Evolutionary conservation across 140 eudicot genomes (phyloP), one percentile per base, ranked within the genome.

Genomic region (Erigeron philadelphicus): DNA sequence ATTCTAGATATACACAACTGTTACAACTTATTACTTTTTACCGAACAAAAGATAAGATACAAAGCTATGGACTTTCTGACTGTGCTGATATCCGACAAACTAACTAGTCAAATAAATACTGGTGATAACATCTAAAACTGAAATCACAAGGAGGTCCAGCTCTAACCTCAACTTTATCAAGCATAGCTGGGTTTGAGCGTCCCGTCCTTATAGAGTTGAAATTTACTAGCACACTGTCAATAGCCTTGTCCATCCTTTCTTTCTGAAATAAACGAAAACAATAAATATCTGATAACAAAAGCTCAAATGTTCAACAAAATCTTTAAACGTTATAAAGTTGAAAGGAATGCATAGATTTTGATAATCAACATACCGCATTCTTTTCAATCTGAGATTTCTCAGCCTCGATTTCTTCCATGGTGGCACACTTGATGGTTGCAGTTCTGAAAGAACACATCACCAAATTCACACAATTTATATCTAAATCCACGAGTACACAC

Each of bases 161-260:
- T 18, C 66, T 49, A 81, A 89, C 99, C 95, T 89, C 87, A 13
- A 89, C 72, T 78, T 83, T 88, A 70, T 93, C 99, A 42, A 93
- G 90, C 89, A 93, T 87, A 57, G 99, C 81, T 15, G 99, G 99
- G 69, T 79, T 93, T 64, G 99, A 83, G 68, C 99, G 72, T 40
- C 93, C 95, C 0, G 99, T 87, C 59, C 99, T 84, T 68, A 87
- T 82, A 8, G 99, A 87, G 75, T 79, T 87, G 63, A 93, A 93
- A 82, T 76, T 85, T 23, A 90, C 60, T 65, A 83, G 77, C 66
- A 89, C 60, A 41, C 75, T 87, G 71, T 89, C 99, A 41, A 93
- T 85, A 53, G 95, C 80, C 83, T 87, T 93, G 66, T 93, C 99
- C 99, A 93, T 93, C 80, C 84, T 89, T 70, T 87, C 95, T 84